Conservation (phyloP, 768 basidiomycete genomes). For the Tephrocybe sp. region DNA sequence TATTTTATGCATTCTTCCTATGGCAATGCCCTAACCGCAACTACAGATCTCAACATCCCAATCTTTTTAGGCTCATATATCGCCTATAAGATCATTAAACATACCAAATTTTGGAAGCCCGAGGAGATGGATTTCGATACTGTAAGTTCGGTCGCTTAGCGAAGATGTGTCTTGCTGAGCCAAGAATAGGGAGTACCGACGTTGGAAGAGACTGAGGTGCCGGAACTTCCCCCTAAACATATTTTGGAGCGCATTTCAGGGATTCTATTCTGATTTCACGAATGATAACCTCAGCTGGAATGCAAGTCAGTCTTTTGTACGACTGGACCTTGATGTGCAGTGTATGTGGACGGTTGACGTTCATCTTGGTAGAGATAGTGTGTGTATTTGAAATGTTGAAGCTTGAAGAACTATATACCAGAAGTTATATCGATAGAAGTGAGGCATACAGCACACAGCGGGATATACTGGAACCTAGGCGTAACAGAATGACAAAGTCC, state of each 20-base stretch:
- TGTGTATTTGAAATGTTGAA: too few relatives aligned
- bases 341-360: too few relatives aligned
- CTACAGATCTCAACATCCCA: conserved; percentile 44
- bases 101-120: conserved; percentile 50
- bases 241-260: conserved; percentile 47
- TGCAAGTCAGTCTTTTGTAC: too few relatives aligned
- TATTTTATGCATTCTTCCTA: background rate
- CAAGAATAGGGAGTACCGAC: conserved; percentile 58
- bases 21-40: background rate
- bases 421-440: too few relatives aligned
- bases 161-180: background rate
- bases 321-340: too few relatives aligned
- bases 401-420: too few relatives aligned
- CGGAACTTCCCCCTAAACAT: conserved; percentile 47
- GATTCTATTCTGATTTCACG: conserved; percentile 44
- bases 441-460: too few relatives aligned
- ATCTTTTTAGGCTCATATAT: conserved; percentile 41
- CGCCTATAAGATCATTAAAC: conserved; percentile 39
- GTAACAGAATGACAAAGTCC: too few relatives aligned
- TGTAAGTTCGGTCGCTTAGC: conserved; percentile 29
- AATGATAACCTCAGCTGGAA: too few relatives aligned
- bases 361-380: too few relatives aligned
- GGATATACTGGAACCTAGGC: too few relatives aligned
- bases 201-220: conserved; percentile 63
- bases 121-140: conserved; percentile 72